Conservation (phyloP, 495 filamentous ascomycete genomes). For the Aspergillus bertholletiae region DNA sequence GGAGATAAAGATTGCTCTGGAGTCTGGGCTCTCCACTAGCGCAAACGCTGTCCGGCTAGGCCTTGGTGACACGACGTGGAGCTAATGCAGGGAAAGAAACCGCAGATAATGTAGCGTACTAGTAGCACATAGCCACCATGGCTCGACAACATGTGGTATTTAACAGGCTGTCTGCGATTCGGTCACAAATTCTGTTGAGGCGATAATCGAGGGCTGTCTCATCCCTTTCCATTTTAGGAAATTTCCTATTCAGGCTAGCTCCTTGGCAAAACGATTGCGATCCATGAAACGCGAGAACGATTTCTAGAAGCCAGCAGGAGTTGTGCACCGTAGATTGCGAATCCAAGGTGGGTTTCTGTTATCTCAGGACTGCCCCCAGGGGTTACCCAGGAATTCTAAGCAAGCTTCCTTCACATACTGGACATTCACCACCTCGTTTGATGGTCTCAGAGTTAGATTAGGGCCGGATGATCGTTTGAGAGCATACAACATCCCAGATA, state of each 20-base stretch:
- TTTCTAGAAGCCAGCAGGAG: neutral
- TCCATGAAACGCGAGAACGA: too few species aligned
- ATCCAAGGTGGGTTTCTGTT: neutral
- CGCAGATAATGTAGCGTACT: neutral
- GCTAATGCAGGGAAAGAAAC: neutral
- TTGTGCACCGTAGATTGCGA: neutral
- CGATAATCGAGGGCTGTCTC: neutral
- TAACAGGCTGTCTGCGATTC: neutral
- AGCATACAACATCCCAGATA: slow-evolving; percentile 5
- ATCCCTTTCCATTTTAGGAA: slow-evolving; percentile 23
- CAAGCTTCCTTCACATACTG: neutral
- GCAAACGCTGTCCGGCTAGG: neutral
- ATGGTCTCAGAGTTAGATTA: neutral
- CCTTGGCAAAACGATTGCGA: neutral
- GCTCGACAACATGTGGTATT: neutral
- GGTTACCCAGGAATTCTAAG: neutral
- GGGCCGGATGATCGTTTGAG: neutral
- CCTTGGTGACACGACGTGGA: neutral
- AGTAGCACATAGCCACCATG: neutral
- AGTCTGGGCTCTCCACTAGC: too few species aligned
- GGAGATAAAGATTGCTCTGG: too few species aligned
- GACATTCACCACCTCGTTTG: neutral
- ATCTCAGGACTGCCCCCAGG: neutral
- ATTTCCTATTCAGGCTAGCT: slow-evolving; percentile 14
- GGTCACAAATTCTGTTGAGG: neutral